Base-by-base conservation (phyloP, 306 rosid genomes). In the Prunus mume region DNA sequence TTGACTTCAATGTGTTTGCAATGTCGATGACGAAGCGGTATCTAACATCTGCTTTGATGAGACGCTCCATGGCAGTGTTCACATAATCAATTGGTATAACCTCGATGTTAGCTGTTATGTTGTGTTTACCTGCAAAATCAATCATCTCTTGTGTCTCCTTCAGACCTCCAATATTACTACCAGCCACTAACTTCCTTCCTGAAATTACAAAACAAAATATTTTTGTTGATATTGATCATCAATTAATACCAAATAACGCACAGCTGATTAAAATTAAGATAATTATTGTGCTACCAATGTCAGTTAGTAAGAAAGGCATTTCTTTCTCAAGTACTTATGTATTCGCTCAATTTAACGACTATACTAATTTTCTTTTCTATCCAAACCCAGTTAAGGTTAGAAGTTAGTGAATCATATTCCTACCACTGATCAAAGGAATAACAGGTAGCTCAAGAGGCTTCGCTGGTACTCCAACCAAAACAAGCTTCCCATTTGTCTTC, bases 361-460 rank as follows among this genome's bases (percentile, higher is more conserved):
- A 30, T 6, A 34, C 2, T 34, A 34, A 1, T 34, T 34, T 34
- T 32, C 34, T 32, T 32, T 32, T 32, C 34, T 32, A 32, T 32
- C 34, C 34, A 32, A 5, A 32, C 38, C 38, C 38, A 32, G 38
- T 32, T 32, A 32, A 32, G 38, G 38, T 32, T 32, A 32, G 38
- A 32, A 1, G 38, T 32, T 32, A 32, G 38, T 32, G 38, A 32
- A 32, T 55, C 61, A 55, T 55, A 4, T 3, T 27, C 70, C 71
- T 80, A 82, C 88, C 88, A 27, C 12, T 1, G 27, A 85, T 24
- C 19, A 87, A 11, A 18, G 87, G 38, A 17, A 74, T 3, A 46
- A 68, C 56, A 0, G 88, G 91, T 20, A 82, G 61, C 57, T 10
- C 17, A 10, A 12, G 64, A 3, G 64, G 64, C 64, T 58, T 58